Evolutionary conservation across 352 stramenopile species (phyloP).

Genomic region (Globisporangium mamillatum): DNA sequence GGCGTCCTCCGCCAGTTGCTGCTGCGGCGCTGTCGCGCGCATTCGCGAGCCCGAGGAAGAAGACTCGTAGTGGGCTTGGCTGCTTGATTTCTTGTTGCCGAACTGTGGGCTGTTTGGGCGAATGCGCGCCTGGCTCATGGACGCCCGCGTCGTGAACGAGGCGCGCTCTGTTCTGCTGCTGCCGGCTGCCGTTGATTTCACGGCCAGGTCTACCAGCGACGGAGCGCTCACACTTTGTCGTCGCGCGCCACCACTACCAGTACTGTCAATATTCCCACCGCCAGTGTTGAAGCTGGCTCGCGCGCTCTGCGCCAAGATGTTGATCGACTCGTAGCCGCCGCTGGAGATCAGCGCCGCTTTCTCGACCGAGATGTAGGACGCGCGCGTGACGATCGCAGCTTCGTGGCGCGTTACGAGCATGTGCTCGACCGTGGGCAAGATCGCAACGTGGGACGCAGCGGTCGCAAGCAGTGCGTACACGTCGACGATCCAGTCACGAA

Average conservation of each 20-base stretch:
- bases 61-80: not conserved
- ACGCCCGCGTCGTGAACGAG: slow-evolving; percentile 5
- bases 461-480: slow-evolving; percentile 24
- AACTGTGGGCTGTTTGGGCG: slow-evolving; percentile 17
- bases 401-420: slow-evolving; percentile 50
- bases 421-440: slow-evolving; percentile 36
- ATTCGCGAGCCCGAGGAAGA: not conserved
- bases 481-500: slow-evolving; percentile 41
- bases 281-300: not conserved
- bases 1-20: not conserved
- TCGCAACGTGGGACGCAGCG: slow-evolving; percentile 23
- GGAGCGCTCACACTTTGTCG: not conserved
- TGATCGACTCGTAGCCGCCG: slow-evolving; percentile 13
- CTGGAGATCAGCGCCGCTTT: slow-evolving; percentile 16
- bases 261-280: not conserved
- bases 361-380: slow-evolving; percentile 16
- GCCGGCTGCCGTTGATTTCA: not conserved
- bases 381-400: slow-evolving; percentile 17
- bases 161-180: slow-evolving; percentile 1
- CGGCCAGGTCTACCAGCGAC: not conserved
- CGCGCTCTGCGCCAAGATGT: slow-evolving; percentile 9
- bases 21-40: not conserved
- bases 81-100: not conserved
- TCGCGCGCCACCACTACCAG: not conserved
- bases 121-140: slow-evolving; percentile 14